Evolutionary conservation across 192 early-diverging fungal species (phyloP).

Genomic region (Helicostylum pulchrum): DNA sequence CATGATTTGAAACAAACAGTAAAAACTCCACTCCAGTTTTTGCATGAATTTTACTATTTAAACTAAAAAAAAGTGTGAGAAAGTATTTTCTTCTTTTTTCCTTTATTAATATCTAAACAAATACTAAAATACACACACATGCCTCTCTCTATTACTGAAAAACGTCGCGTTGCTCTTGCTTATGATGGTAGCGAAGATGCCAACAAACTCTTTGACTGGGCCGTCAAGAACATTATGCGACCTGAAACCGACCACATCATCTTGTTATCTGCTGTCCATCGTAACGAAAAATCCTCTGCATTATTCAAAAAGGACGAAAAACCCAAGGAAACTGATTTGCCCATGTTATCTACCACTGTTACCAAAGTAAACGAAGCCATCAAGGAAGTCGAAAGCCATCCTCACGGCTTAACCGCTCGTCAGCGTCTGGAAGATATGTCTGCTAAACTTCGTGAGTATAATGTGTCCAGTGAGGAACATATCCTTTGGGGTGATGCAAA

Average conservation of each 20-base stretch:
- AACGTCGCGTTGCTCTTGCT: constrained; percentile 27
- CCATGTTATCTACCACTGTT: constrained; percentile 24
- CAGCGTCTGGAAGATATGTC: constrained; percentile 20
- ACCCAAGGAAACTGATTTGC: neutral
- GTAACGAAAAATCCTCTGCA: neutral
- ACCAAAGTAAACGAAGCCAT: constrained; percentile 22
- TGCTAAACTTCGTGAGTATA: constrained; percentile 1
- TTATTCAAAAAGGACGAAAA: neutral
- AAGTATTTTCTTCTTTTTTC: neutral
- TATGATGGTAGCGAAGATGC: constrained; percentile 35
- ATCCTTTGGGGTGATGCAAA: constrained; percentile 38
- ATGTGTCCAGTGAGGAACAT: constrained; percentile 32
- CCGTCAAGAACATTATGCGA: constrained; percentile 20
- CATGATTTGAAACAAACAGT: no score
- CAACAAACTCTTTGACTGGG: constrained; percentile 28
- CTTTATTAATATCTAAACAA: neutral
- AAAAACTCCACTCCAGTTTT: no score
- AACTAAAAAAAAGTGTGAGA: neutral
- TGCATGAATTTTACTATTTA: neutral
- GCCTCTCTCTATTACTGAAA: constrained; percentile 23
- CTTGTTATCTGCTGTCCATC: constrained; percentile 23
- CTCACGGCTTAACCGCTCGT: constrained; percentile 8
- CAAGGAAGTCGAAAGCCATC: constrained; percentile 14
- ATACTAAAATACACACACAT: neutral
- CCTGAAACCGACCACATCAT: constrained; percentile 31